Base-by-base conservation (phyloP, 305 asterid genomes). In the Coffea humblotiana region DNA sequence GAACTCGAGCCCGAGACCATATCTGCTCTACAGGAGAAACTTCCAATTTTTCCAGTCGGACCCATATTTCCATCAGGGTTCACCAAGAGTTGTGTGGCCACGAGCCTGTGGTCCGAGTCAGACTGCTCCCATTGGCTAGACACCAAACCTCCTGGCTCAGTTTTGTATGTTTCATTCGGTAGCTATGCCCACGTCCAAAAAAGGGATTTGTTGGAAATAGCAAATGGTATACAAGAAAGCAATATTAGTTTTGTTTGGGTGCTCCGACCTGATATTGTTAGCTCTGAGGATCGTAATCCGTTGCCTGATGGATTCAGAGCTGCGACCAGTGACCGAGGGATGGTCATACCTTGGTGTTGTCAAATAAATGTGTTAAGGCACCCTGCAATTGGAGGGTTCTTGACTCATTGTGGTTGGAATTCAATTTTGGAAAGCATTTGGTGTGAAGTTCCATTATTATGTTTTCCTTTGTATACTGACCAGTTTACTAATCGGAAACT, bases 321-420 rank as follows among this genome's bases (percentile, higher is more conserved):
- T 23, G 80, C 70, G 25, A 76, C 66, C 2, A 21, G 79, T 8
- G 82, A 63, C 19, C 82, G 84, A 0, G 88, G 84, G 19, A n/a
- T 84, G 78, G 65, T 88, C 25, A 37, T 85, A 5, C 84, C 82
- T 0, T 85, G 89, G 90, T 88, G 92, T 56, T 63, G 74, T 5
- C 90, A 88, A 27, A 87, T 32, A 23, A 75, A 58, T 23, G 92
- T 82, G 21, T 4, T 87, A 72, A 72, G 78, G 0, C 86, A 88
- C 18, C 72, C 78, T 5, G 83, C 85, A 0, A 65, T 87, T 7
- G 85, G 83, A 6, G 90, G 88, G 47, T 88, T 85, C 72, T 63
- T 87, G 74, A 86, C 82, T 13, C 88, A 87, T n/a, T 87, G 86
- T 32, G 90, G 87, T 0, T 83, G 87, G 86, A 87, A 87, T 69